These are phyloP conservation scores for Porphyrellus cyaneotinctus DNA, from an alignment of 768 basidiomycete species.

Conservation along the genomic window DNA sequence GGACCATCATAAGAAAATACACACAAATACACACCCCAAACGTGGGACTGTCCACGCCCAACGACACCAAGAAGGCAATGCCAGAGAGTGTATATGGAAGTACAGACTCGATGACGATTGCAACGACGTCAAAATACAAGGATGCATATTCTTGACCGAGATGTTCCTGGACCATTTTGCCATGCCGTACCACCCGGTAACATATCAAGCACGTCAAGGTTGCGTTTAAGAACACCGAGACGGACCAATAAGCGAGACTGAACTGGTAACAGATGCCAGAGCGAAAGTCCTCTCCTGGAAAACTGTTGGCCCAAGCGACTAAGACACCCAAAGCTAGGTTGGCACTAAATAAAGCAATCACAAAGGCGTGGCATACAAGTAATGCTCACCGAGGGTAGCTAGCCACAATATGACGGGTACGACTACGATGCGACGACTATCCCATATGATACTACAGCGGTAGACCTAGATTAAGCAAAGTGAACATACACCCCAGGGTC, in stretches of 20 bases:
- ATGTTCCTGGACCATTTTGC: not conserved
- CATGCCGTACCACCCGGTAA: not conserved
- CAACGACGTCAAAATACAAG: not conserved
- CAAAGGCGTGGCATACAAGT: too few species aligned
- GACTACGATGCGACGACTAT: not conserved
- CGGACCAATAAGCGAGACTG: not conserved
- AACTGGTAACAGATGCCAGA: not conserved
- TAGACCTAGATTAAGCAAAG: conserved; percentile 26
- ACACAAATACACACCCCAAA: too few species aligned
- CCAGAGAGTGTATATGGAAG: not conserved
- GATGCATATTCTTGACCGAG: not conserved
- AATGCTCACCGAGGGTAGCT: not conserved
- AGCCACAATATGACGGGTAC: not conserved
- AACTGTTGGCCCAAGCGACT: not conserved
- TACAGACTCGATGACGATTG: not conserved
- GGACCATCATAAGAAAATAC: too few species aligned
- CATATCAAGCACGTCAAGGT: not conserved
- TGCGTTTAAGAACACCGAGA: not conserved
- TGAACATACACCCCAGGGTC: not conserved
- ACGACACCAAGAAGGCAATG: not conserved
- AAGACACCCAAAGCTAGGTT: not conserved
- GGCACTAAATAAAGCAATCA: not conserved
- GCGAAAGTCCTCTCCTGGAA: not conserved
- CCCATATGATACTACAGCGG: not conserved
- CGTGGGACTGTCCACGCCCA: not conserved